Conservation (phyloP, 2,329 filamentous ascomycete genomes). For the Alternaria arborescens region DNA sequence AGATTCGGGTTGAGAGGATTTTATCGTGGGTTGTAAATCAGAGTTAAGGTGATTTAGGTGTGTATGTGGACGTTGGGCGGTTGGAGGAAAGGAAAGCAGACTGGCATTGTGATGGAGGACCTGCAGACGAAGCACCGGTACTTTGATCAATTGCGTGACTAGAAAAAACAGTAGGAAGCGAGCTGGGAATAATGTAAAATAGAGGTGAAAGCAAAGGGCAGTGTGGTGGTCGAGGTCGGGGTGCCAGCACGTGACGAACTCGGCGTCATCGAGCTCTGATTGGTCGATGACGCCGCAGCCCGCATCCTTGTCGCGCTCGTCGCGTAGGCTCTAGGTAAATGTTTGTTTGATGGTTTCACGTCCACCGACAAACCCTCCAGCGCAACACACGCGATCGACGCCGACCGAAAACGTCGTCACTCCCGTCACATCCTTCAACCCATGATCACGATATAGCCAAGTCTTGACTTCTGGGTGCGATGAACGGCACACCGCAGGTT, state of each 20-base stretch:
- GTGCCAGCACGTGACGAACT: constrained; percentile 22
- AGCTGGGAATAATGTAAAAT: constrained; percentile 1
- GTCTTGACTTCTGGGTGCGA: constrained; percentile 64
- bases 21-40: background rate
- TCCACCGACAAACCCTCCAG: constrained; percentile 14
- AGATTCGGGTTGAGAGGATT: background rate
- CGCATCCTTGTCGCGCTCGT: constrained; percentile 34
- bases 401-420: constrained; percentile 4
- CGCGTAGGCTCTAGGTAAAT: constrained; percentile 32
- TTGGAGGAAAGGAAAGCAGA: constrained; percentile 21
- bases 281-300: constrained; percentile 23
- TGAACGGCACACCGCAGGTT: constrained; percentile 78
- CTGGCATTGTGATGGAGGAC: constrained; percentile 25
- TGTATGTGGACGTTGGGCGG: constrained; percentile 20
- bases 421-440: constrained; percentile 5
- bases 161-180: constrained; percentile 10
- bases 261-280: constrained; percentile 24
- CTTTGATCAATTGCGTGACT: constrained; percentile 13
- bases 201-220: constrained; percentile 11
- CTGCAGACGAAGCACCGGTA: constrained; percentile 1
- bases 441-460: constrained; percentile 31
- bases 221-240: background rate
- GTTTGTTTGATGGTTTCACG: constrained; percentile 38
- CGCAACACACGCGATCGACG: constrained; percentile 19
- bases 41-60: constrained; percentile 20